Evolutionary conservation across 176 grass and related monocot species (phyloP).

Genomic region (Olyra latifolia): DNA sequence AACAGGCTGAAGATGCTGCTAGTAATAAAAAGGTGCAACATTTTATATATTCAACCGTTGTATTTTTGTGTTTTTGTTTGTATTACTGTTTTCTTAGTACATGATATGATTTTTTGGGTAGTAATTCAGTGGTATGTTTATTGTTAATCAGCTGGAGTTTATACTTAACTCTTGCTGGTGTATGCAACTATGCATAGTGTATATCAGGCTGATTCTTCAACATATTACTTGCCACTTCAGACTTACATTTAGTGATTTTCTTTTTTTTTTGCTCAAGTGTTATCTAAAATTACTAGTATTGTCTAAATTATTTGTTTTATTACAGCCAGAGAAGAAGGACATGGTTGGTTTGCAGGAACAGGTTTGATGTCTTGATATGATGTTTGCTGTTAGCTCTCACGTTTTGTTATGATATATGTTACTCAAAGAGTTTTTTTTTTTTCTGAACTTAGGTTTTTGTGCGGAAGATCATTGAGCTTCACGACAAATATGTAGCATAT

Average conservation of each 20-base stretch:
- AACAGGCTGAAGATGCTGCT: slow-evolving; percentile 87
- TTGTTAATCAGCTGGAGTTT: neutral
- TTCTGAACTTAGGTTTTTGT: slow-evolving; percentile 62
- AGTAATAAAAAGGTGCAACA: slow-evolving; percentile 63
- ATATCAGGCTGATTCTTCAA: neutral
- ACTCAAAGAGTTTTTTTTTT: neutral
- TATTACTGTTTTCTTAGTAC: neutral
- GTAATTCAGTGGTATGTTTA: neutral
- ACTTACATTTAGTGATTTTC: neutral
- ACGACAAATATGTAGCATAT: slow-evolving; percentile 84
- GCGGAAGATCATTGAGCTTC: slow-evolving; percentile 80
- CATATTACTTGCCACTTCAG: neutral
- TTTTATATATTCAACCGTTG: slow-evolving; percentile 7
- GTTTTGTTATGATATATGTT: neutral
- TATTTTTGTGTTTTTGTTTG: neutral
- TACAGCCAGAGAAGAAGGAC: slow-evolving; percentile 79
- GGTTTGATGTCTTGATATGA: slow-evolving; percentile 40
- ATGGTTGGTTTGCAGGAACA: slow-evolving; percentile 69
- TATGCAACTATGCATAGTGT: neutral
- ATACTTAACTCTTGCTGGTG: neutral
- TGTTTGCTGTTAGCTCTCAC: slow-evolving; percentile 3
- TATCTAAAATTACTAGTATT: slow-evolving; percentile 18
- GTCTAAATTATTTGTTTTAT: slow-evolving; percentile 2
- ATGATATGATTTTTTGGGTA: neutral
- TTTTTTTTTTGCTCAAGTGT: neutral